phyloP scores from a whole-genome alignment of 345 rosid genomes.

The Aquilaria malaccensis region DNA sequence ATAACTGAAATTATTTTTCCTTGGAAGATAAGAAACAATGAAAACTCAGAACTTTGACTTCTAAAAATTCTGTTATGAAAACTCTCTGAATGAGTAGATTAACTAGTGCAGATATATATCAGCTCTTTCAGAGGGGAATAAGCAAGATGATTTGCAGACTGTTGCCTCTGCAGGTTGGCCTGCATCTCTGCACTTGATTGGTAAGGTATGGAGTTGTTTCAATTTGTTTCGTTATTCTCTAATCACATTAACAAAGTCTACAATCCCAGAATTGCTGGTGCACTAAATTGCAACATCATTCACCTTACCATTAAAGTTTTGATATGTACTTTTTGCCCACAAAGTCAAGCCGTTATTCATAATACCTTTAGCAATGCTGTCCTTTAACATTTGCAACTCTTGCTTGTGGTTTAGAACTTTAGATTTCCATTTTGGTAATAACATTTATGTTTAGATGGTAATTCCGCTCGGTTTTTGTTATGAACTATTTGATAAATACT shows the following conservation, averaged over 20 bases:
- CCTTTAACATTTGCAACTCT: neutral
- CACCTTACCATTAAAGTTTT: neutral
- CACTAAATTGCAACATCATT: too few species aligned
- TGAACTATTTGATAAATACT: too few species aligned
- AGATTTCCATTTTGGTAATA: neutral
- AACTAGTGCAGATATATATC: conserved; percentile 63
- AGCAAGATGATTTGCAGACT: conserved; percentile 45
- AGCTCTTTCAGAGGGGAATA: conserved; percentile 58
- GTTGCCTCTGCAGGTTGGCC: conserved; percentile 92
- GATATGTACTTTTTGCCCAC: neutral
- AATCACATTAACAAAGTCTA: neutral
- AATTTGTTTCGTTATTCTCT: neutral
- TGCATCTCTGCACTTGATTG: conserved; percentile 87
- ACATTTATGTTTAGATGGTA: too few species aligned
- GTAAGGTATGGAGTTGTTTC: conserved; percentile 47
- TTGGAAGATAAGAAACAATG: neutral
- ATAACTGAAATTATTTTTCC: neutral
- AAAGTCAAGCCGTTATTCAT: neutral
- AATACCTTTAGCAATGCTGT: neutral
- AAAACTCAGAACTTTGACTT: neutral
- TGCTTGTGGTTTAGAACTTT: too few species aligned
- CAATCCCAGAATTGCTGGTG: too few species aligned
- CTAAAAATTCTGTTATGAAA: neutral
- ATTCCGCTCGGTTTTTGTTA: too few species aligned
- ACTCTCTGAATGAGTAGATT: conserved; percentile 8